Conservation (phyloP, 2,329 filamentous ascomycete species). For the Sclerotinia subarctica region DNA sequence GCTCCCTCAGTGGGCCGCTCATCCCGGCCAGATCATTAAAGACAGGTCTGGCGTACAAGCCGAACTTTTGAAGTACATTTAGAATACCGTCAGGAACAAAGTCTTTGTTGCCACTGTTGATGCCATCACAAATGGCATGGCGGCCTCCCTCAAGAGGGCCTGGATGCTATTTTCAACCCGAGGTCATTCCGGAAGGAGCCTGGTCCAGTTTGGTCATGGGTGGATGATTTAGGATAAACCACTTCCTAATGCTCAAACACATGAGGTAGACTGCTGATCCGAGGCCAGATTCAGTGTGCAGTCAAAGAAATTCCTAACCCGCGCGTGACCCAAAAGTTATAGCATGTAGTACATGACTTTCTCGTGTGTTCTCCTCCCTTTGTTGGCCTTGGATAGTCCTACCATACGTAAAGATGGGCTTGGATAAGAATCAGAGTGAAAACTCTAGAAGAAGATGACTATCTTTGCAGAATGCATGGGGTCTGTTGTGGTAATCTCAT, state of each 20-base stretch:
- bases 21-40: slow-evolving; percentile 56
- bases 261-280: background rate
- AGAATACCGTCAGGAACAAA: slow-evolving; percentile 64
- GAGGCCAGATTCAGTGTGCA: background rate
- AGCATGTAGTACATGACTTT: background rate
- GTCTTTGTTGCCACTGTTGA: slow-evolving; percentile 48
- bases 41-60: slow-evolving; percentile 66
- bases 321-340: background rate
- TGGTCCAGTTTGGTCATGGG: slow-evolving; percentile 52
- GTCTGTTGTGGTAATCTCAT: too few relatives aligned
- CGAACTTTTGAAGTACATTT: slow-evolving; percentile 65
- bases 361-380: background rate
- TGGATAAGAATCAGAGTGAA: background rate
- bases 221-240: slow-evolving; percentile 48
- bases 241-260: background rate
- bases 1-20: slow-evolving; percentile 64
- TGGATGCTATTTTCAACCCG: slow-evolving; percentile 51
- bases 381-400: background rate
- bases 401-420: background rate
- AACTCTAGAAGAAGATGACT: background rate
- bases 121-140: slow-evolving; percentile 46
- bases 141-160: slow-evolving; percentile 46
- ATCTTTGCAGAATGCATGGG: background rate
- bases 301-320: background rate
- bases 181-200: slow-evolving; percentile 56